Evolutionary conservation across 2,329 filamentous ascomycete genomes (phyloP).

Genomic region (Aspergillus fischeri): DNA sequence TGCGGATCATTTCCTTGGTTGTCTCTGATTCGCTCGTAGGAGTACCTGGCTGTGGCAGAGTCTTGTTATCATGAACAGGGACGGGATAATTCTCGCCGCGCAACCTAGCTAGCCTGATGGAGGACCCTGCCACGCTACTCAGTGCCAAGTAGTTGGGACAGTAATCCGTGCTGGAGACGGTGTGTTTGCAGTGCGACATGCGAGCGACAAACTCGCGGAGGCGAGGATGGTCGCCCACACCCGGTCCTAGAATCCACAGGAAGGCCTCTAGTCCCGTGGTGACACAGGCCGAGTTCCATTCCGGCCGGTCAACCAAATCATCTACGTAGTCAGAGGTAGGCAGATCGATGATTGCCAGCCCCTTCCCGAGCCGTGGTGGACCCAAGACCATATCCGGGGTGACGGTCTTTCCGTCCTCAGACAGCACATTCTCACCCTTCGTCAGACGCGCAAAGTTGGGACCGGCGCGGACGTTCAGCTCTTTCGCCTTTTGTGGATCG

Average conservation of each 20-base stretch:
- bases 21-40: conserved; percentile 13
- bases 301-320: conserved; percentile 63
- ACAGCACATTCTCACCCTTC: conserved; percentile 59
- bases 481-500: conserved; percentile 59
- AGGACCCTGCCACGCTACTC: conserved; percentile 61
- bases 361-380: conserved; percentile 61
- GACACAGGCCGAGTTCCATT: conserved; percentile 64
- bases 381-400: conserved; percentile 85
- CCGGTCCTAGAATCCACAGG: conserved; percentile 76
- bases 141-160: conserved; percentile 73
- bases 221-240: conserved; percentile 58
- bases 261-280: conserved; percentile 65
- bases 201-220: conserved; percentile 67
- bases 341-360: conserved; percentile 76
- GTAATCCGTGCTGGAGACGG: conserved; percentile 70
- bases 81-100: conserved; percentile 70
- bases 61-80: conserved; percentile 61
- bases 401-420: conserved; percentile 62
- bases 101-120: conserved; percentile 66
- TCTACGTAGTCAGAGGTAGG: conserved; percentile 68
- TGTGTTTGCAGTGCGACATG: conserved; percentile 62
- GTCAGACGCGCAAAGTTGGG: conserved; percentile 59
- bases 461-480: conserved; percentile 60
- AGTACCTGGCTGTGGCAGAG: conserved; percentile 36
- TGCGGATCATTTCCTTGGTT: conserved; percentile 7